A percentile compares a stretch with the other conserved stretches of the same genome.
These are phyloP conservation scores for Fusarium citri DNA, from an alignment of 2,329 filamentous ascomycete species.

Conservation along the genomic window DNA sequence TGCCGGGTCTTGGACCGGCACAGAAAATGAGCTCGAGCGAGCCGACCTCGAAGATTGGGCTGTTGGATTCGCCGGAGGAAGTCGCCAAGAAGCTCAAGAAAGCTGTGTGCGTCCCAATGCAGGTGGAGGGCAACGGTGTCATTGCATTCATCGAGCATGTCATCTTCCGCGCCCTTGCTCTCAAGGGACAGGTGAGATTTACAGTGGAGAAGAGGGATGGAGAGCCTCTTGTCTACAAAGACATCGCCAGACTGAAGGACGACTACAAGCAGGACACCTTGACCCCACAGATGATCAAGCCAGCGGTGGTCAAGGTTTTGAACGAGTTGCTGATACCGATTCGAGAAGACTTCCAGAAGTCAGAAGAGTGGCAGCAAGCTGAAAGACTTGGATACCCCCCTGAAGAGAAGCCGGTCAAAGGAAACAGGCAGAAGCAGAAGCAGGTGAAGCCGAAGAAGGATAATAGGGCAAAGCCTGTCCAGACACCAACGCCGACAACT, in stretches of 20 bases:
- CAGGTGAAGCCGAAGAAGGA: neutral
- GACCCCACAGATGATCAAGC: conserved; percentile 1
- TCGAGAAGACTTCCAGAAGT: neutral
- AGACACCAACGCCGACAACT: no score
- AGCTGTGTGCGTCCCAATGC: rapidly evolving
- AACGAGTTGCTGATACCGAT: neutral
- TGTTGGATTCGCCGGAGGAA: rapidly evolving
- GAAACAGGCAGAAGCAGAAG: neutral
- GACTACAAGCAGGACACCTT: neutral
- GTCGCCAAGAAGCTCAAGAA: conserved; percentile 4
- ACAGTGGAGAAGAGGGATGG: neutral
- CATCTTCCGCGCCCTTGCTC: neutral
- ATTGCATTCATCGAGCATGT: conserved; percentile 1
- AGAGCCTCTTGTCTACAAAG: neutral
- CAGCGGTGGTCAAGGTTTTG: neutral
- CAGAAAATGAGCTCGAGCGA: conserved; percentile 20
- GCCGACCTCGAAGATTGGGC: neutral
- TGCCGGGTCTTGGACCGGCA: neutral
- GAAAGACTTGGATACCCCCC: neutral
- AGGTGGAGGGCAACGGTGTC: neutral
- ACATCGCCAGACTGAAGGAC: neutral
- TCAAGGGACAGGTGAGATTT: neutral
- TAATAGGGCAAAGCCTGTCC: no score
- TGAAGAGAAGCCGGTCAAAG: neutral
- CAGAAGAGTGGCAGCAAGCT: neutral